These are phyloP conservation scores for Diaporthe caulivora DNA, from an alignment of 2,329 filamentous ascomycete species.

Conservation along the genomic window DNA sequence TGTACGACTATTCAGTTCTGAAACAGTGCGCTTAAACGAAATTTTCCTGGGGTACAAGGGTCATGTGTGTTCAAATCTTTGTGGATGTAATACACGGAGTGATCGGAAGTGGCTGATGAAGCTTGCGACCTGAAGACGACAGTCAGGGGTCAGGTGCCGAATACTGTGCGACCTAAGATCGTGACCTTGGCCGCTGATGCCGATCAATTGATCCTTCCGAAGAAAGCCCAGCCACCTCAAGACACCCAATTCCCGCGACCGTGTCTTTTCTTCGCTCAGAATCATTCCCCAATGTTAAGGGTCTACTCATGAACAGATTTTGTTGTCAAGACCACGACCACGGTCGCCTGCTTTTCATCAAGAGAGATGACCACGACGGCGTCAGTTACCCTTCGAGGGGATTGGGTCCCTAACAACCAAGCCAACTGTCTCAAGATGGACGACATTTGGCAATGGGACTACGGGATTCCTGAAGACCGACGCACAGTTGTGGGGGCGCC, in stretches of 20 bases:
- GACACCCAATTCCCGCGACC: too few relatives aligned
- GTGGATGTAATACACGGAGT: background rate
- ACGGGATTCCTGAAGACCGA: background rate
- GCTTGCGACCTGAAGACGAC: background rate
- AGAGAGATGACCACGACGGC: constrained; percentile 7
- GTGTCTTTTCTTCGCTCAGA: background rate
- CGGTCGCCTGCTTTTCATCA: background rate
- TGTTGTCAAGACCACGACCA: background rate
- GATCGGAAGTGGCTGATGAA: background rate
- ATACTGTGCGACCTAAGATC: background rate
- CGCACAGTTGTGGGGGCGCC: background rate
- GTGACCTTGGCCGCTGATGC: background rate
- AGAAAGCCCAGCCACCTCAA: background rate
- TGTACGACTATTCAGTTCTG: background rate
- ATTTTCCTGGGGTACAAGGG: too few relatives aligned
- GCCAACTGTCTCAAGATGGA: constrained; percentile 13
- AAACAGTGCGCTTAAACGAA: background rate
- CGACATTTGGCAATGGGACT: constrained; percentile 23
- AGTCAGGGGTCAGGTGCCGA: background rate
- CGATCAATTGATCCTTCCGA: constrained; percentile 12
- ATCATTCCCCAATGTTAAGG: background rate
- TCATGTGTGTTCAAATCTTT: background rate
- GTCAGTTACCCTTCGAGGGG: constrained; percentile 2
- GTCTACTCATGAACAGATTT: background rate
- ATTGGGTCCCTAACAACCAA: constrained; percentile 10